Evolutionary conservation across 805 yeast genomes (phyloP).

Genomic region (Hermanozyma aechmeae): DNA sequence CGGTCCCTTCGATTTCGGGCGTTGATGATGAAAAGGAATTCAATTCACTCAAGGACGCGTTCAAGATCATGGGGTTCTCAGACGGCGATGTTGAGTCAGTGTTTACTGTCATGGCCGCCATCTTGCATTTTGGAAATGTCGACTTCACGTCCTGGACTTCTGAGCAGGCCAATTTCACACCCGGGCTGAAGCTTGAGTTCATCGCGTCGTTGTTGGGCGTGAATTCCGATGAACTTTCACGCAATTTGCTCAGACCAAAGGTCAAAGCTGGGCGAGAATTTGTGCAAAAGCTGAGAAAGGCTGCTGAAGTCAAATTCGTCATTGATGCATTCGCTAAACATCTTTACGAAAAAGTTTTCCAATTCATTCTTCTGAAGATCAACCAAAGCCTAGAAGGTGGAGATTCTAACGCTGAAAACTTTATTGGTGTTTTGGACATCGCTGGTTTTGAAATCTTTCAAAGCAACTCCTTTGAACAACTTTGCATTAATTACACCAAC

Average conservation of each 20-base stretch:
- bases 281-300: slow-evolving; percentile 70
- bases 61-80: slow-evolving; percentile 64
- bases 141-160: slow-evolving; percentile 56
- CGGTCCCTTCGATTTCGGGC: slow-evolving; percentile 52
- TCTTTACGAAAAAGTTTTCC: slow-evolving; percentile 77
- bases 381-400: slow-evolving; percentile 46
- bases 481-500: slow-evolving; percentile 53
- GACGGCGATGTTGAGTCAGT: slow-evolving; percentile 46
- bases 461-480: slow-evolving; percentile 49
- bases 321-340: slow-evolving; percentile 85
- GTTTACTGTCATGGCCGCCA: slow-evolving; percentile 59
- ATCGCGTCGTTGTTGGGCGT: slow-evolving; percentile 64
- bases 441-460: slow-evolving; percentile 57
- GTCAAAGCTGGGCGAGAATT: slow-evolving; percentile 88
- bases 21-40: slow-evolving; percentile 73
- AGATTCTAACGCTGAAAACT: slow-evolving; percentile 14
- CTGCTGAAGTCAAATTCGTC: slow-evolving; percentile 70
- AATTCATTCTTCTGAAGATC: slow-evolving; percentile 63
- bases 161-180: slow-evolving; percentile 67
- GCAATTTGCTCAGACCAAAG: slow-evolving; percentile 62
- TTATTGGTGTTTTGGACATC: slow-evolving; percentile 50
- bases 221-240: slow-evolving; percentile 38
- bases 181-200: slow-evolving; percentile 37
- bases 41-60: slow-evolving; percentile 50
- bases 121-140: slow-evolving; percentile 81